Evolutionary conservation across 2,329 filamentous ascomycete species (phyloP), one percentile per base, ranked within the genome.

Genomic region (Cytospora mali): DNA sequence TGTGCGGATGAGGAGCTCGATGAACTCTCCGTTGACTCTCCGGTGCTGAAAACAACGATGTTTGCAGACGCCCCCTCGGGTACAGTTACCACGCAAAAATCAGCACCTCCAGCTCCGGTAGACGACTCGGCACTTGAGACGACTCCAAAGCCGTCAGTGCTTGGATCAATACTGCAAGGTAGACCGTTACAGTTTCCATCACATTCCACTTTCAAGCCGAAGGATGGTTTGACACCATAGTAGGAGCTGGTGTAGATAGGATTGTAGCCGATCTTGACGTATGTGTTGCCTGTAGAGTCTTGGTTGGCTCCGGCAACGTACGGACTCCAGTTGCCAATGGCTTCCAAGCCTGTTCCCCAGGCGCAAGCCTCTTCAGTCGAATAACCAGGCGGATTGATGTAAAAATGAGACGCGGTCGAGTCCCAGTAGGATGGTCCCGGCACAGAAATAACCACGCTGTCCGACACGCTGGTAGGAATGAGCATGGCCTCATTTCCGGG

Each of bases 401-500:
- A 93, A 75, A 84, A 93, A 85, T 94, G 91, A 63, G 91, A 88
- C 63, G 90, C 84, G 14, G 90, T 93, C 51, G 77, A 75, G 68
- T 81, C 85, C 90, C 90, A 93, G 75, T 93, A 93, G 61, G 77
- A 81, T 21, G 81, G 76, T 62, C 81, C 88, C 10, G 91, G 91
- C 39, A 93, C 89, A 55, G 91, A 89, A 60, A 94, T 79, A 31
- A 81, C 82, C n/a, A 80, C 79, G 11, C 73, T 74, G 66, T 79
- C 76, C 25, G 79, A 71, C 53, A 93, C 87, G 66, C 87, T 75
- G n/a, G 89, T 93, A 18, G 90, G 89, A 69, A 93, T 93, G 68
- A 93, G 80, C 90, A 93, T 93, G 65, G 88, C 88, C 77, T 93
- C 90, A 70, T 92, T 89, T 55, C 90, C 90, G 21, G 90, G 90